These are phyloP conservation scores for Miscanthus sacchariflorus DNA, from an alignment of 202 grass and related monocot genomes.

Conservation along the genomic window DNA sequence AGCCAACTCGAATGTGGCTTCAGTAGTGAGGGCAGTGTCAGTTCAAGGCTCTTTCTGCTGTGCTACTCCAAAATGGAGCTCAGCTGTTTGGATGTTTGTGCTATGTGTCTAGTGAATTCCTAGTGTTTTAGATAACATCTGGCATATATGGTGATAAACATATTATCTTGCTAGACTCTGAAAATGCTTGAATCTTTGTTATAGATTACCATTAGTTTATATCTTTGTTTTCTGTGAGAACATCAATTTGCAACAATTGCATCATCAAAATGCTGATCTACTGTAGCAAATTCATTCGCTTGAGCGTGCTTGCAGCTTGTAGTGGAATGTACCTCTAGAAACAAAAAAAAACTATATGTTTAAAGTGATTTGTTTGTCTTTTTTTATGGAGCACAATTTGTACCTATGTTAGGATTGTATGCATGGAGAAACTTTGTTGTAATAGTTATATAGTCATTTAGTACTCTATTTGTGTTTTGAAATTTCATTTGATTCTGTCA, in stretches of 20 bases:
- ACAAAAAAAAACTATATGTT: not conserved
- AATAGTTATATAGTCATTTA: constrained; percentile 27
- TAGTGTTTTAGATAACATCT: not conserved
- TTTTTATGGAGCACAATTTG: not conserved
- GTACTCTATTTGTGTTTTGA: constrained; percentile 18
- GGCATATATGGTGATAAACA: not conserved
- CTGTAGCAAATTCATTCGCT: not conserved
- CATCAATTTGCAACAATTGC: not conserved
- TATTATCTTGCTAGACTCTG: not conserved
- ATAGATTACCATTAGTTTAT: not conserved
- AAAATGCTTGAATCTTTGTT: constrained; percentile 14
- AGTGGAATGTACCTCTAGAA: not conserved
- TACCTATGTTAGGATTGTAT: not conserved
- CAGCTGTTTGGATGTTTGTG: not conserved
- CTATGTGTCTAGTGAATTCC: not conserved
- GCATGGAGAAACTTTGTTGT: not conserved
- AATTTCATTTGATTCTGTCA: constrained; percentile 21
- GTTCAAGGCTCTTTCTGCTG: not conserved
- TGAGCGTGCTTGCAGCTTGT: not conserved
- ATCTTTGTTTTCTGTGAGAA: not conserved
- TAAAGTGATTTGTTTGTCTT: not conserved
- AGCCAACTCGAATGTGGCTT: not conserved
- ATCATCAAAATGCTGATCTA: not conserved
- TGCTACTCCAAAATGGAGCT: not conserved
- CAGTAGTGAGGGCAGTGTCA: not conserved